These are phyloP conservation scores for Scytalidium lignicola DNA, from an alignment of 2,329 filamentous ascomycete genomes.

Conservation along the genomic window DNA sequence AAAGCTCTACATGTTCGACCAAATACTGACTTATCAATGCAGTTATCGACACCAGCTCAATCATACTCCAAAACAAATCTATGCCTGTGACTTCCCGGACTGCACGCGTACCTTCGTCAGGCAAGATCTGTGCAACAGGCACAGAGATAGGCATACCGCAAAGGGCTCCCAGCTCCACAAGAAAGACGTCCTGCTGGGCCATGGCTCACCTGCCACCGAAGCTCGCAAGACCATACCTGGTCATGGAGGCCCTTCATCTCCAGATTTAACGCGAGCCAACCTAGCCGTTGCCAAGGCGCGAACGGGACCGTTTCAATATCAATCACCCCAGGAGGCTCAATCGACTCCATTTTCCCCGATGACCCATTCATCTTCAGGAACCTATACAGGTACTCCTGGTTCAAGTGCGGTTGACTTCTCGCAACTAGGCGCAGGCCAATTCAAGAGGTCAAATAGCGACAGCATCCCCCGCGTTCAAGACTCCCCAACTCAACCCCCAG, in stretches of 20 bases:
- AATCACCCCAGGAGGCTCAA: constrained; percentile 24
- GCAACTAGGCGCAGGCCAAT: constrained; percentile 10
- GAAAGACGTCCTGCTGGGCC: constrained; percentile 60
- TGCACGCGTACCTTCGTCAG: constrained; percentile 89
- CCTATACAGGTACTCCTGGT: constrained; percentile 20
- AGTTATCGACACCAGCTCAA: constrained; percentile 90
- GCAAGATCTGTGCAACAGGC: constrained; percentile 84
- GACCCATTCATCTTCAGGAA: constrained; percentile 21
- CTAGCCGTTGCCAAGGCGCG: constrained; percentile 19
- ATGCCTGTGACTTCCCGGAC: constrained; percentile 85
- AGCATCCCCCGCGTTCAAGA: constrained; percentile 19
- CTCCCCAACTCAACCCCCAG: constrained; percentile 9
- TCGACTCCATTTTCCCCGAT: constrained; percentile 24
- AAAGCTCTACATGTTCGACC: background rate
- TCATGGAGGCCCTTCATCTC: constrained; percentile 22
- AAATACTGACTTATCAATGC: constrained; percentile 8
- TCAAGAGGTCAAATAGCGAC: constrained; percentile 27
- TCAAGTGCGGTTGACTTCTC: constrained; percentile 21
- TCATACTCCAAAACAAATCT: constrained; percentile 92
- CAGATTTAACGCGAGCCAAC: constrained; percentile 24
- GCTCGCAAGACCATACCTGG: constrained; percentile 15
- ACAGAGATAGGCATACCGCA: constrained; percentile 74
- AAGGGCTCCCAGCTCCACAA: constrained; percentile 72
- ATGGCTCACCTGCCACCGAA: constrained; percentile 32
- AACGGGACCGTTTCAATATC: constrained; percentile 23